A percentile compares a stretch with the other conserved stretches of the same genome.
phyloP scores from a whole-genome alignment of 306 rosid species.

The Castanea sativa region DNA sequence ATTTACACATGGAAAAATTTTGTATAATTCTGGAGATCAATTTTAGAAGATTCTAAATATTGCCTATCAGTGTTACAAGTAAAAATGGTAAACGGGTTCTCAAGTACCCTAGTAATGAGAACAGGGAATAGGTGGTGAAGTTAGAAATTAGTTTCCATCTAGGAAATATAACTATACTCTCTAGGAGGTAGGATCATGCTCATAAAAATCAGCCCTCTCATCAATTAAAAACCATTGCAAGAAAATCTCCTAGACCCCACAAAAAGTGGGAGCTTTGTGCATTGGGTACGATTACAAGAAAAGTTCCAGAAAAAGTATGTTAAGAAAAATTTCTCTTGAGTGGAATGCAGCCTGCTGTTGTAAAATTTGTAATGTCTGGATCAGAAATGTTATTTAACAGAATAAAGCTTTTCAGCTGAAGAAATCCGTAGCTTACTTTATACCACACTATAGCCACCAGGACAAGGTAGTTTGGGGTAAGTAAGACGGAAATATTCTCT shows the following conservation, averaged over 20 bases:
- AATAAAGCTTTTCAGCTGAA: not conserved
- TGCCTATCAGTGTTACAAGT: not conserved
- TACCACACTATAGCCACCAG: not conserved
- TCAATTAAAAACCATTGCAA: not conserved
- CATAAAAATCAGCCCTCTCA: not conserved
- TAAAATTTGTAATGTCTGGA: not conserved
- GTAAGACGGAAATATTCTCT: not conserved
- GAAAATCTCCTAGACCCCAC: not conserved
- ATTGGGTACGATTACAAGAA: not conserved
- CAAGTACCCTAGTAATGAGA: not conserved
- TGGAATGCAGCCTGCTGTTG: not conserved
- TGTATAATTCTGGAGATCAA: too few species aligned
- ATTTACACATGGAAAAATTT: too few species aligned
- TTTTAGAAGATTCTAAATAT: too few species aligned
- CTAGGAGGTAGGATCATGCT: not conserved
- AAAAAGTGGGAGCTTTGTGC: too few species aligned
- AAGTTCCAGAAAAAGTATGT: not conserved
- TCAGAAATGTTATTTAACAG: not conserved
- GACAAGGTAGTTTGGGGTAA: not conserved
- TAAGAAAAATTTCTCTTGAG: not conserved
- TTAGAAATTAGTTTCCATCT: not conserved
- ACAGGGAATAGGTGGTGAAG: not conserved
- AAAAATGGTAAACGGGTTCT: not conserved
- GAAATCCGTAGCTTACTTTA: not conserved
- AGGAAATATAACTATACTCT: not conserved